Base-by-base conservation (phyloP, 352 stramenopile genomes). In the Phytophthora parvispora region DNA sequence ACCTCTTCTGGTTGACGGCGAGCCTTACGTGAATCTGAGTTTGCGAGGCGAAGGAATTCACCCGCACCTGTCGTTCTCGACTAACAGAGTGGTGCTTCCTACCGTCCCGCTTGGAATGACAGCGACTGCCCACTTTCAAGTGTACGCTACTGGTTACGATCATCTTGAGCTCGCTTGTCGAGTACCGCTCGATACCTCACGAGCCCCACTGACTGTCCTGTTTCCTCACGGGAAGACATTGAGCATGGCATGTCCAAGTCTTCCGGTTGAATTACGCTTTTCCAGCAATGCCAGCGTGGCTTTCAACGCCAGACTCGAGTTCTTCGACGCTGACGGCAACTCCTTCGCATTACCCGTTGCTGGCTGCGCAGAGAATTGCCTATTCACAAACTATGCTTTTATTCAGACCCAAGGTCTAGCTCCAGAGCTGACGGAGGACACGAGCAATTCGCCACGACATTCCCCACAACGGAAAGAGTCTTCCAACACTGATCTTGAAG, bases 141-240 rank as follows among this genome's bases (percentile, higher is more conserved):
- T 99, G 22, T 72, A 87, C 13, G 98, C 96, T 69, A 93, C 83
- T 0, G 89, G 87, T n/a, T 99, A 98, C 72, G 93, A 98, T 22
- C 86, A 97, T 59, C 69, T 99, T 9, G 91, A 98, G 18, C 52
- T 99, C 1, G 86, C 80, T 9, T 92, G 97, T 60, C 81, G 90
- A 4, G 52, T 96, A 13, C 83, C 93, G 16, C 61, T 96, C 12
- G 88, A 97, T 55, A 69, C 92, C 0, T 66, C 87, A 1, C 89
- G 91, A 32, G 86, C 96, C 1, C 91, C 94, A 2, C 69, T 99
- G 22, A 81, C 77, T 3, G 74, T 99, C 3, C 55, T 84, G 0
- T 99, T 98, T 69, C 96, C 96, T 5, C 82, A 96, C 20, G 96
- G 96, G 0, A 94, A 95, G 12, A 83, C 87, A 18, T 52, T 99